A percentile compares a stretch with the other conserved stretches of the same genome.
Conservation (phyloP, 768 basidiomycete genomes). For the Phaeotremella fagi region DNA sequence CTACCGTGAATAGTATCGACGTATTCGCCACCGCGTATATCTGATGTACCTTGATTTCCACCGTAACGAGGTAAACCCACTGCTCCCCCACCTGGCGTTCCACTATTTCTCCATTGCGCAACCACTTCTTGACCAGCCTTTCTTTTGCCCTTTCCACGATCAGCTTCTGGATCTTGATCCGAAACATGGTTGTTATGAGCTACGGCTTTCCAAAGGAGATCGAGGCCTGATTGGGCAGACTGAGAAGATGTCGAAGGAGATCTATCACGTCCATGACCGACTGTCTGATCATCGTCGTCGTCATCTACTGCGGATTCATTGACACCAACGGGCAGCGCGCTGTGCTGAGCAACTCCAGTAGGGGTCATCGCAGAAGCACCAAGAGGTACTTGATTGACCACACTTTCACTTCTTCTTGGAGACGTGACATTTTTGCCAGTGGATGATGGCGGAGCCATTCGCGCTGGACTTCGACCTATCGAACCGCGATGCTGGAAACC, state of each 20-base stretch:
- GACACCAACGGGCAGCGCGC: slow-evolving; percentile 15
- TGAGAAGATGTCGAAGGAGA: slow-evolving; percentile 32
- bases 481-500: neutral
- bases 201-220: slow-evolving; percentile 30
- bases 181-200: slow-evolving; percentile 1
- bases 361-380: slow-evolving; percentile 22
- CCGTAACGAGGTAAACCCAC: neutral
- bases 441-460: slow-evolving; percentile 29
- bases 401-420: slow-evolving; percentile 5
- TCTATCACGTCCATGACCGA: slow-evolving; percentile 34
- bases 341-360: slow-evolving; percentile 14
- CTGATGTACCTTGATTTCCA: neutral
- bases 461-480: slow-evolving; percentile 4
- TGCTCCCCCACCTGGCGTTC: slow-evolving; percentile 22
- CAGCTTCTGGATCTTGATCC: neutral
- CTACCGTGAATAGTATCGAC: slow-evolving; percentile 1
- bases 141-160: slow-evolving; percentile 32
- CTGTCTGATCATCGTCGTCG: slow-evolving; percentile 39
- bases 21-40: neutral
- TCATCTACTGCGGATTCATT: slow-evolving; percentile 23
- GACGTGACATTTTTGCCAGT: slow-evolving; percentile 1
- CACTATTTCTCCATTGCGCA: slow-evolving; percentile 36
- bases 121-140: slow-evolving; percentile 42
- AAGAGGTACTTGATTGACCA: slow-evolving; percentile 13
- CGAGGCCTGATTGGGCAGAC: slow-evolving; percentile 37